These are phyloP conservation scores for Penicillium silybi DNA, from an alignment of 495 filamentous ascomycete species.

Conservation along the genomic window DNA sequence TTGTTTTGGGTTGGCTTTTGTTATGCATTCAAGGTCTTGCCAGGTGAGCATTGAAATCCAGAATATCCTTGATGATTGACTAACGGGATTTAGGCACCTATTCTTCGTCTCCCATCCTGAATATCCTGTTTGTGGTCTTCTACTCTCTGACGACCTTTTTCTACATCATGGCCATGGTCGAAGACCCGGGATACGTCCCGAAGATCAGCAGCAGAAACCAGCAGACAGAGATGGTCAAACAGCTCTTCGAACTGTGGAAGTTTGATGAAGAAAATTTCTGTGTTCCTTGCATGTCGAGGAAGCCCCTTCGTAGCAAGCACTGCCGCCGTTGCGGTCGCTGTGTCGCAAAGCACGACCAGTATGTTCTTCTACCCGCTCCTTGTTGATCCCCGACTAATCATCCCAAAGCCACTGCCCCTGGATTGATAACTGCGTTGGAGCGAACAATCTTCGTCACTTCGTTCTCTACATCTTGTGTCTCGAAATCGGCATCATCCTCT, in stretches of 20 bases:
- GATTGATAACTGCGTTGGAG: slow-evolving; percentile 92
- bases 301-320: slow-evolving; percentile 90
- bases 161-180: slow-evolving; percentile 77
- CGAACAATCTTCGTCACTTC: slow-evolving; percentile 95
- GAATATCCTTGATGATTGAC: background rate
- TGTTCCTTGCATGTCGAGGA: slow-evolving; percentile 86
- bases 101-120: slow-evolving; percentile 60
- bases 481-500: slow-evolving; percentile 67
- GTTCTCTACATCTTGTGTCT: slow-evolving; percentile 79
- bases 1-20: slow-evolving; percentile 77
- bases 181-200: slow-evolving; percentile 92
- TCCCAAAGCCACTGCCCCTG: slow-evolving; percentile 86
- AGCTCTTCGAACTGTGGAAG: slow-evolving; percentile 76
- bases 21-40: slow-evolving; percentile 71
- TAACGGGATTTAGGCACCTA: slow-evolving; percentile 52
- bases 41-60: slow-evolving; percentile 46
- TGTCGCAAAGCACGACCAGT: slow-evolving; percentile 97
- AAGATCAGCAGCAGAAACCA: slow-evolving; percentile 83
- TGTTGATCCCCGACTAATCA: slow-evolving; percentile 33
- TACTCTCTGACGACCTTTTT: slow-evolving; percentile 73
- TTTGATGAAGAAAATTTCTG: slow-evolving; percentile 96
- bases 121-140: slow-evolving; percentile 65
- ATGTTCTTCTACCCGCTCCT: slow-evolving; percentile 31
- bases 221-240: slow-evolving; percentile 81
- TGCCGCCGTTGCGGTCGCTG: slow-evolving; percentile 87